A percentile compares a stretch with the other conserved stretches of the same genome.
These are phyloP conservation scores for Globisporangium iwayamae DNA, from an alignment of 352 stramenopile species.

Conservation along the genomic window DNA sequence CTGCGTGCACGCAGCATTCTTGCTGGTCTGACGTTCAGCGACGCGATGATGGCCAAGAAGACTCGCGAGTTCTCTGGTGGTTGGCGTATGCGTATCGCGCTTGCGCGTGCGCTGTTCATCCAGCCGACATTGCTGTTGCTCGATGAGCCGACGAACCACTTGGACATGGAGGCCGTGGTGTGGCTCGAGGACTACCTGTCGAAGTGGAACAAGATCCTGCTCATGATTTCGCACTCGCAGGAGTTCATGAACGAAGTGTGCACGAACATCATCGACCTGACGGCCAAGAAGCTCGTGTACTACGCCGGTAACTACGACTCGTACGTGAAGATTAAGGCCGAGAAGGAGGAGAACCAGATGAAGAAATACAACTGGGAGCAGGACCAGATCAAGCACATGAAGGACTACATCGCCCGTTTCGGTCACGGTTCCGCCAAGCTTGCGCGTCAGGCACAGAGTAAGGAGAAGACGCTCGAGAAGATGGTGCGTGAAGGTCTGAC, in stretches of 20 bases:
- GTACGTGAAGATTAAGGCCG: slow-evolving; percentile 94
- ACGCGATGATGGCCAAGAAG: slow-evolving; percentile 93
- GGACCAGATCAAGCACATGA: slow-evolving; percentile 98
- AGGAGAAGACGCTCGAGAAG: slow-evolving; percentile 98
- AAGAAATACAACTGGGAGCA: slow-evolving; percentile 98
- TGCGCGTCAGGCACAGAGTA: slow-evolving; percentile 96
- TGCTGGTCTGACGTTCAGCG: slow-evolving; percentile 94
- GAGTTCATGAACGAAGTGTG: slow-evolving; percentile 99
- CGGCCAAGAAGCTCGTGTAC: slow-evolving; percentile 94
- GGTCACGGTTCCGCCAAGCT: slow-evolving; percentile 97
- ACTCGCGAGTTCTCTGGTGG: slow-evolving; percentile 93
- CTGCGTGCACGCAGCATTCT: slow-evolving; percentile 93
- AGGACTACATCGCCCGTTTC: slow-evolving; percentile 99
- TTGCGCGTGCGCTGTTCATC: slow-evolving; percentile 97
- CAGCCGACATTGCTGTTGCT: slow-evolving; percentile 93
- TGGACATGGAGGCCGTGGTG: slow-evolving; percentile 98
- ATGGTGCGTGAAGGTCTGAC: slow-evolving; percentile 96
- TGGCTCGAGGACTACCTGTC: slow-evolving; percentile 98
- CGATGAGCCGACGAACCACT: slow-evolving; percentile 95
- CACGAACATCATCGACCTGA: slow-evolving; percentile 98
- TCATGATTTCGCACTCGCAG: slow-evolving; percentile 98
- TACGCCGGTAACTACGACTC: slow-evolving; percentile 99
- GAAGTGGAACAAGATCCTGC: slow-evolving; percentile 96
- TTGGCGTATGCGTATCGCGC: slow-evolving; percentile 95
- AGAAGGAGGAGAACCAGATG: slow-evolving; percentile 98